phyloP scores from a whole-genome alignment of 2,329 filamentous ascomycete genomes.

The Penicillium sclerotiorum region DNA sequence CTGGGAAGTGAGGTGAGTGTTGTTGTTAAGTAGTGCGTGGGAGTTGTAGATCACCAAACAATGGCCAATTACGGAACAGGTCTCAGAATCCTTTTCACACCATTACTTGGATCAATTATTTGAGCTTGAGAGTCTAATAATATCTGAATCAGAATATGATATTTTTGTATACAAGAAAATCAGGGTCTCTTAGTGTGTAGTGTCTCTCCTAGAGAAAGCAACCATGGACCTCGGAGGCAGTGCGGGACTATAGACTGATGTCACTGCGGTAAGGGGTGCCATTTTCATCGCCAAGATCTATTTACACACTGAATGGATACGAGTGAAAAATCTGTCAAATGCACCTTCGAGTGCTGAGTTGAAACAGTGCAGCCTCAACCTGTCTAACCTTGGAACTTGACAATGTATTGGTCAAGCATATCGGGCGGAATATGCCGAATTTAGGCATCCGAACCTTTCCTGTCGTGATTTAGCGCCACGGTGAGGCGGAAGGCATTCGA shows the following conservation, averaged over 20 bases:
- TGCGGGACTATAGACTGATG: not conserved
- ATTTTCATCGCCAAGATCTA: conserved; percentile 7
- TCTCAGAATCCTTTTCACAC: not conserved
- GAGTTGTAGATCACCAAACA: not conserved
- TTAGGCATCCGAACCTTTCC: no score
- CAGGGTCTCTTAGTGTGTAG: not conserved
- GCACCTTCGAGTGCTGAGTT: not conserved
- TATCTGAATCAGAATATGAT: conserved; percentile 10
- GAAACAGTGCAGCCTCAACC: not conserved
- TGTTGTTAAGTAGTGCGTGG: no score
- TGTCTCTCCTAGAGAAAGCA: not conserved
- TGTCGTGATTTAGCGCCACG: no score
- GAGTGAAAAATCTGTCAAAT: not conserved
- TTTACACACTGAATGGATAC: no score
- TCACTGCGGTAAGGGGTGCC: not conserved
- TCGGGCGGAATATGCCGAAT: not conserved
- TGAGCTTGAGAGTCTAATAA: conserved; percentile 13
- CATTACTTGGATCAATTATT: not conserved
- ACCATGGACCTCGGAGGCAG: not conserved
- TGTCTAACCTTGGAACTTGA: not conserved
- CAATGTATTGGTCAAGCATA: not conserved
- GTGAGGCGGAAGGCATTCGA: not conserved
- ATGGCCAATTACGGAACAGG: conserved; percentile 2
- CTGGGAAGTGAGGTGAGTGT: not conserved
- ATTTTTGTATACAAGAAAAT: not conserved